Evolutionary conservation across 2,329 filamentous ascomycete genomes (phyloP).

Genomic region (Microsporum ferrugineum): DNA sequence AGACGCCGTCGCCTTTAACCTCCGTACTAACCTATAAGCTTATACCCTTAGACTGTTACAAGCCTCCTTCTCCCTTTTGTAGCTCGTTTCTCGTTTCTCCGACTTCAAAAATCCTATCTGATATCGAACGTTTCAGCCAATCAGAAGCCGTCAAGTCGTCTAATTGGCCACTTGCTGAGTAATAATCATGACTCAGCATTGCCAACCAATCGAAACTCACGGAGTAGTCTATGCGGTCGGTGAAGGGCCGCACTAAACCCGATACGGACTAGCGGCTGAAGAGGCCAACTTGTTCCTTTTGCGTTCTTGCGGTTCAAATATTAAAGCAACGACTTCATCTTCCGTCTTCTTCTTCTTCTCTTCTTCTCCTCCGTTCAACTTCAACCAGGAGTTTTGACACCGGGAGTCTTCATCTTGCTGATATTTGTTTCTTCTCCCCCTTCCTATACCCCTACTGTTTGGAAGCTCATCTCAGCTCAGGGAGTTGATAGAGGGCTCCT

Average conservation of each 20-base stretch:
- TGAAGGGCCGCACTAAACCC: slow-evolving; percentile 7
- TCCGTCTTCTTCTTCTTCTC: slow-evolving; percentile 14
- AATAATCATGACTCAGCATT: slow-evolving; percentile 21
- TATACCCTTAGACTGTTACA: too few species aligned
- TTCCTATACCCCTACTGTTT: slow-evolving; percentile 6
- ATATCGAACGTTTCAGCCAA: slow-evolving; percentile 9
- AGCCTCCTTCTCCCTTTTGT: neutral
- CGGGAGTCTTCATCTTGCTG: neutral
- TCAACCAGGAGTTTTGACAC: slow-evolving; percentile 2
- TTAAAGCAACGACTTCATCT: slow-evolving; percentile 5
- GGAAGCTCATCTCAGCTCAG: slow-evolving; percentile 1
- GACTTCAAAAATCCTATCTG: neutral
- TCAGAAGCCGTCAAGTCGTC: slow-evolving; percentile 3
- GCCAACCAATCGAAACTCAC: slow-evolving; percentile 27
- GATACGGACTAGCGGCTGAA: slow-evolving; percentile 21
- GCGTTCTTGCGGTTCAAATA: neutral
- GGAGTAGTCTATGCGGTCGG: slow-evolving; percentile 26
- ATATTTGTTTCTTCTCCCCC: slow-evolving; percentile 14
- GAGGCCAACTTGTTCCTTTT: slow-evolving; percentile 33
- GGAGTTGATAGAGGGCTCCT: slow-evolving; percentile 1
- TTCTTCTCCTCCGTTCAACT: slow-evolving; percentile 11
- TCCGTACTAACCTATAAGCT: too few species aligned
- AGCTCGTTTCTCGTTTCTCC: neutral
- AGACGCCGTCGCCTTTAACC: too few species aligned
- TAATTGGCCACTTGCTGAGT: neutral